Percentiles rank a stretch among this genome's conserved stretches.
These are phyloP conservation scores for Raffaelea albimanens DNA, from an alignment of 2,329 filamentous ascomycete genomes.

Conservation along the genomic window DNA sequence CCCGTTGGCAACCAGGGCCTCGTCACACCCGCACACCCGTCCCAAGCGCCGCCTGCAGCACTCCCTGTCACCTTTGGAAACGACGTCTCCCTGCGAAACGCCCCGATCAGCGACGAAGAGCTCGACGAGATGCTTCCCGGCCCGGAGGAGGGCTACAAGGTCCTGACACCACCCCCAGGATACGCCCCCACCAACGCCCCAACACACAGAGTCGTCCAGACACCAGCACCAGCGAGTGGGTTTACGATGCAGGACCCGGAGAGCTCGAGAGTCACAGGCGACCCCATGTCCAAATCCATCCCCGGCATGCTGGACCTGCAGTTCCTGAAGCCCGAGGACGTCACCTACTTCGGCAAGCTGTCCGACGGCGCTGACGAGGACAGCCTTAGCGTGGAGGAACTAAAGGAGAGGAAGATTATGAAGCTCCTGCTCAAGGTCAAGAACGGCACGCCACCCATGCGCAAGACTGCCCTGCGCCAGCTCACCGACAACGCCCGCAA, in stretches of 20 bases:
- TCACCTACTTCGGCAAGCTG: constrained; percentile 97
- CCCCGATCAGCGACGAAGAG: constrained; percentile 83
- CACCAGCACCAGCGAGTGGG: constrained; percentile 66
- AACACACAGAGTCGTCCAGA: constrained; percentile 64
- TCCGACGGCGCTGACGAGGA: constrained; percentile 93
- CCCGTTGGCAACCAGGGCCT: constrained; percentile 65
- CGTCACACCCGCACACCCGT: constrained; percentile 68
- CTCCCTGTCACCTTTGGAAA: constrained; percentile 60
- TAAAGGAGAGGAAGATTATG: constrained; percentile 99
- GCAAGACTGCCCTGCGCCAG: constrained; percentile 94
- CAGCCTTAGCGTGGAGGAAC: constrained; percentile 80
- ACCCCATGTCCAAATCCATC: constrained; percentile 89
- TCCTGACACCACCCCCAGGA: constrained; percentile 81
- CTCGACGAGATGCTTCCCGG: constrained; percentile 83
- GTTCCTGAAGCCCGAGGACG: constrained; percentile 97
- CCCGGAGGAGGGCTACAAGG: constrained; percentile 84
- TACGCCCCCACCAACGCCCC: constrained; percentile 77
- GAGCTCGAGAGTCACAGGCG: constrained; percentile 70
- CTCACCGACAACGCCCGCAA: constrained; percentile 95
- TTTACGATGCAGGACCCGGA: constrained; percentile 98
- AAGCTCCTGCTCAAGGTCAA: constrained; percentile 93
- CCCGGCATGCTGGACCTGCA: constrained; percentile 92
- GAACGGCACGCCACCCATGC: constrained; percentile 96
- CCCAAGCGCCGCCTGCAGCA: constrained; percentile 41
- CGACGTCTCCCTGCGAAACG: constrained; percentile 71